Conservation (phyloP, 495 filamentous ascomycete species). For the Podospora pseudocomata region DNA sequence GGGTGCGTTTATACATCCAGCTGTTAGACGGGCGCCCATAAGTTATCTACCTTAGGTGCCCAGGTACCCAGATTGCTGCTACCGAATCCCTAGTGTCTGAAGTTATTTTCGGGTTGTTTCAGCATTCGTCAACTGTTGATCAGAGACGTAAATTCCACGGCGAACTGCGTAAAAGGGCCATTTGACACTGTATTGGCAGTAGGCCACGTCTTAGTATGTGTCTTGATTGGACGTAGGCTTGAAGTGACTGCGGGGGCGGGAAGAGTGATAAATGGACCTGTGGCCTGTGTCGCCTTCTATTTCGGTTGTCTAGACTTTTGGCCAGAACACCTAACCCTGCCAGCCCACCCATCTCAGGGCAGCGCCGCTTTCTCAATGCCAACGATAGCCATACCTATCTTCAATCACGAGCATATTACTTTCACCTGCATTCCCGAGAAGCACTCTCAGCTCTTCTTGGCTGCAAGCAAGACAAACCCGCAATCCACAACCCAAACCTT, state of each 20-base stretch:
- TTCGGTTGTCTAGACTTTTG: too few species aligned
- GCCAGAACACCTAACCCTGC: background rate
- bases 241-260: background rate
- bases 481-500: too few species aligned
- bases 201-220: background rate
- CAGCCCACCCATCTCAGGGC: background rate
- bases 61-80: too few species aligned
- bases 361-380: background rate
- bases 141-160: background rate
- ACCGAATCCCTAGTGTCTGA: too few species aligned
- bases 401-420: background rate
- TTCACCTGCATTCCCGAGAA: too few species aligned
- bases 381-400: background rate
- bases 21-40: too few species aligned
- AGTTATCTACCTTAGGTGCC: too few species aligned
- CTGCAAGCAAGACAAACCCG: too few species aligned
- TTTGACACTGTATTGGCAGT: background rate
- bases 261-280: background rate
- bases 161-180: background rate
- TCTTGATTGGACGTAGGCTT: background rate
- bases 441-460: too few species aligned
- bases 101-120: background rate
- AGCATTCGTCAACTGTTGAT: background rate
- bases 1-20: too few species aligned
- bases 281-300: too few species aligned